These are phyloP conservation scores for Trebouxia sp. DNA, from an alignment of 139 green algal genomes.

Conservation along the genomic window DNA sequence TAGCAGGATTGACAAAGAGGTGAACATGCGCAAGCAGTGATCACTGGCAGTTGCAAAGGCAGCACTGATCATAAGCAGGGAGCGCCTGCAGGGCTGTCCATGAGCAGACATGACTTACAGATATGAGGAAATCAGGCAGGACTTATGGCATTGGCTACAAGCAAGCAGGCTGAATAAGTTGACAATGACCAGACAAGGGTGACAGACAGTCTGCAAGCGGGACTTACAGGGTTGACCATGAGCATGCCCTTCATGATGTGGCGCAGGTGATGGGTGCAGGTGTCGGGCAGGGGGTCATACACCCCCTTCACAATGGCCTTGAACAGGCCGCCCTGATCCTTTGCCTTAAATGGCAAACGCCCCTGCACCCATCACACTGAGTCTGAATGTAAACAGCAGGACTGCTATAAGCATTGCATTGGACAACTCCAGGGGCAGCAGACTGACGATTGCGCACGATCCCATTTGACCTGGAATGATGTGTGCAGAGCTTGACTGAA, in stretches of 20 bases:
- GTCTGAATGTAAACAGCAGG: too few species aligned
- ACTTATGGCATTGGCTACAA: background rate
- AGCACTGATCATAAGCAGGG: background rate
- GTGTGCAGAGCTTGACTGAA: too few species aligned
- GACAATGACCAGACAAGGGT: background rate
- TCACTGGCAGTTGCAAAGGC: too few species aligned
- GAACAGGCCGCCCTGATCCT: conserved; percentile 27
- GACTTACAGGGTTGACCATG: conserved; percentile 10
- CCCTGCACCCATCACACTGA: background rate
- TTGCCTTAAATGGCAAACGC: conserved; percentile 40
- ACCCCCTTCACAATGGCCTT: conserved; percentile 28
- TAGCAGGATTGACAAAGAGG: too few species aligned
- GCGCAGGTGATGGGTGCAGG: background rate
- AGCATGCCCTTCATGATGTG: conserved; percentile 26
- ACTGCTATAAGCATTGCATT: too few species aligned
- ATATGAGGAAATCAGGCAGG: background rate
- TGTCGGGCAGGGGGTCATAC: conserved; percentile 22
- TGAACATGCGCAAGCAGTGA: background rate
- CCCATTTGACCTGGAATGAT: too few species aligned
- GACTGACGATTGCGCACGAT: too few species aligned
- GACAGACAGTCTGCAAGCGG: background rate
- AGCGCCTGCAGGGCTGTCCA: background rate
- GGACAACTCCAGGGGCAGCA: too few species aligned
- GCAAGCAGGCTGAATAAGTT: background rate
- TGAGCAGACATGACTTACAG: background rate